Percentiles rank a stretch among this genome's conserved stretches.
Evolutionary conservation across 371 early-diverging fungal species (phyloP).

Genomic region (Basidiobolus meristosporus): DNA sequence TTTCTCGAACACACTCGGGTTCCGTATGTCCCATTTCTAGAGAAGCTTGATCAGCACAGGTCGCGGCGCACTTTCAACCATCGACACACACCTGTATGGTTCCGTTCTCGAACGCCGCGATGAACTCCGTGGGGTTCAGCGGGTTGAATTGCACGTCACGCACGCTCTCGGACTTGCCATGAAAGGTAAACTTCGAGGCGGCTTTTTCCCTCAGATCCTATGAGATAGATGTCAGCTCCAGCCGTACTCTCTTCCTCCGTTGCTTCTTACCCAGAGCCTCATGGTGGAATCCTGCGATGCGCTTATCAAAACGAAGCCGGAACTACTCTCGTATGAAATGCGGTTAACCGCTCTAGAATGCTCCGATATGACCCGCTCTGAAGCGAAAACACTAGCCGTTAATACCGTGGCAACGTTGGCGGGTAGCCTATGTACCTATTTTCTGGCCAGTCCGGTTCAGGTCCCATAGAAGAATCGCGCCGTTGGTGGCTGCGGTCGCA

Average conservation of each 20-base stretch:
- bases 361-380: conserved; percentile 51
- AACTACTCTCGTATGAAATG: conserved; percentile 51
- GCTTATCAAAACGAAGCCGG: conserved; percentile 42
- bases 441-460: conserved; percentile 21
- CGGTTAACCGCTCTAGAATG: conserved; percentile 67
- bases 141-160: conserved; percentile 76
- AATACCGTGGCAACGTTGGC: no score
- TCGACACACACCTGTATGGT: conserved; percentile 35
- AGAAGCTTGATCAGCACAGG: background rate
- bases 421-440: conserved; percentile 1
- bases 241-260: background rate
- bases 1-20: conserved; percentile 33
- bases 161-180: conserved; percentile 64
- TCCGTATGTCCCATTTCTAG: conserved; percentile 68
- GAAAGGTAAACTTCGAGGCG: conserved; percentile 29
- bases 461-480: conserved; percentile 58
- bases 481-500: conserved; percentile 60
- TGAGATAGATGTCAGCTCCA: background rate
- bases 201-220: conserved; percentile 52
- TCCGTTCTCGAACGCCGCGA: conserved; percentile 77
- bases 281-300: conserved; percentile 69
- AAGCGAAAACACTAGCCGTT: background rate
- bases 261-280: conserved; percentile 47
- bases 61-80: background rate
- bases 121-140: conserved; percentile 33